A percentile compares a stretch with the other conserved stretches of the same genome.
Evolutionary conservation across 2,329 filamentous ascomycete genomes (phyloP).

Genomic region (Fusarium incarnatum): DNA sequence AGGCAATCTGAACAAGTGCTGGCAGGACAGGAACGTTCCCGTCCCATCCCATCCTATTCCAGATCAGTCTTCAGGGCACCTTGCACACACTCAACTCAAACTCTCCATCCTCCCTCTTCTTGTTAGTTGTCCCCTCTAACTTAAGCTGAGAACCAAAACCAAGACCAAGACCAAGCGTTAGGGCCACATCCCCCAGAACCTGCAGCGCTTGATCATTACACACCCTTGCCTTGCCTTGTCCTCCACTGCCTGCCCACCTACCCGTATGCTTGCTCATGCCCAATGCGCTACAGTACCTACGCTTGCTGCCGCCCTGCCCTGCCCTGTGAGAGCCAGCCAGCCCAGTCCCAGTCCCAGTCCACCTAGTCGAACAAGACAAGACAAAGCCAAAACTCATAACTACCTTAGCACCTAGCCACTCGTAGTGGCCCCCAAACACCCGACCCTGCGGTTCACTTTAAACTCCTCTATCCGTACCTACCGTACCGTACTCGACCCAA

Average conservation of each 20-base stretch:
- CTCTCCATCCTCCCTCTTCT: not conserved
- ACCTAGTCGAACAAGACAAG: constrained; percentile 5
- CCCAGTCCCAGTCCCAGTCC: not conserved
- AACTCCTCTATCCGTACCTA: constrained; percentile 35
- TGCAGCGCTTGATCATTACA: constrained; percentile 7
- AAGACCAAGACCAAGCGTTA: constrained; percentile 25
- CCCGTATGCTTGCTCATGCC: constrained; percentile 2
- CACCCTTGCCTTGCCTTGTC: constrained; percentile 28
- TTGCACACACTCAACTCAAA: not conserved
- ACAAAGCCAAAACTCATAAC: constrained; percentile 37
- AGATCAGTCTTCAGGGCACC: constrained; percentile 19
- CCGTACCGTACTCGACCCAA: constrained; percentile 5
- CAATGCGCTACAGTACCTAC: constrained; percentile 8
- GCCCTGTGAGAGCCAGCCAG: constrained; percentile 20
- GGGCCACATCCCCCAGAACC: constrained; percentile 23
- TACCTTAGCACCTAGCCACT: constrained; percentile 19
- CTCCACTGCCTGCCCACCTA: not conserved
- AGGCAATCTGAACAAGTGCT: constrained; percentile 21
- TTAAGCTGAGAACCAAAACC: not conserved
- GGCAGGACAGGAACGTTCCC: not conserved
- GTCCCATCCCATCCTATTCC: not conserved
- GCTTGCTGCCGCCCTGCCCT: constrained; percentile 28
- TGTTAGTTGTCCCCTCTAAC: constrained; percentile 3
- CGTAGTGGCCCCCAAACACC: constrained; percentile 37
- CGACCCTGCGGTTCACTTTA: constrained; percentile 45